Evolutionary conservation across 257 asterid species (phyloP), one percentile per base, ranked within the genome.

Genomic region (Lantana camara): DNA sequence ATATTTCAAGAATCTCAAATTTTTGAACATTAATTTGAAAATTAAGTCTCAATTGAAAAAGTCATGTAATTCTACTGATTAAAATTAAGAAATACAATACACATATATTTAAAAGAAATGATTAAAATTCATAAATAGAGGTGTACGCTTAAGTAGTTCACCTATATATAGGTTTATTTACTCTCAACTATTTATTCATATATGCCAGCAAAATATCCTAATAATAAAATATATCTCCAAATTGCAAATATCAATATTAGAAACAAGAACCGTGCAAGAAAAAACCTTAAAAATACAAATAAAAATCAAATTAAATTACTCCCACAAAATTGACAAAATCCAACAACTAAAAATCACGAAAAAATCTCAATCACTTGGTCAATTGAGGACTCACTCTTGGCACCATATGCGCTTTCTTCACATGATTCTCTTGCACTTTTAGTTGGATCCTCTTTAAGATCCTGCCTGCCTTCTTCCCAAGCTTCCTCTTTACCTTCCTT

Each of bases 381-480:
- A 81, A 63, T 65, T 4, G 9, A n/a, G 35, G 67, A 57, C 24
- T 57, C 7, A 17, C 41, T 56, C 47, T 75, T 58, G 80, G 70
- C 78, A 62, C 54, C 60, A 70, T 58, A n/a, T 63, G 70, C 69
- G 57, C 71, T 71, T 57, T 48, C 37, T 41, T 73, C 82, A 79
- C 82, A 63, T 58, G 83, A 74, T 72, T 74, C 80, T 58, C 61
- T 72, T 74, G 75, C 77, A 64, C 75, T 69, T 63, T 67, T 64
- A 50, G 73, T 66, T 72, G 62, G 54, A 59, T 55, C 41, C 56
- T 19, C n/a, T 62, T 23, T 20, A 51, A 56, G 68, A 64, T 63
- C 57, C 65, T 38, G 41, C 71, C 21, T 63, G 7, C 47, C 42
- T 44, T 48, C 46, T 54, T 42, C 64, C 69, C 42, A 24, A 49